Percentiles rank a stretch among this genome's conserved stretches.
Conservation (phyloP, 805 yeast species). For the Saccharomycopsis capsularis region DNA sequence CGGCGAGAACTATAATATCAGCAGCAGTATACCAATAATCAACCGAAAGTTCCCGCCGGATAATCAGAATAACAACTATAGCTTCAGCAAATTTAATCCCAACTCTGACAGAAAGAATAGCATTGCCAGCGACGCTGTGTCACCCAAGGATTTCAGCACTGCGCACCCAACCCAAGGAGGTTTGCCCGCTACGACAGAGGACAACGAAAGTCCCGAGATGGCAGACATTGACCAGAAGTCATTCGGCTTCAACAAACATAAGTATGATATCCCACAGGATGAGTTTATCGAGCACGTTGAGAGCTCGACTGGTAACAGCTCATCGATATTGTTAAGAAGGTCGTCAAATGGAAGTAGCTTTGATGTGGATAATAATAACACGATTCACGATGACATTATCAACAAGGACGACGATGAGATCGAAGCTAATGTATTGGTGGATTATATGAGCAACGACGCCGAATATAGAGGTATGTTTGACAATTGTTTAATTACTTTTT, state of each 20-base stretch:
- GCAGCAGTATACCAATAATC: no score
- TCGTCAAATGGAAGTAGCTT: constrained; percentile 1
- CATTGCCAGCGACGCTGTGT: not conserved
- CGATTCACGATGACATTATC: constrained; percentile 21
- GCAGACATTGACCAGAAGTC: no score
- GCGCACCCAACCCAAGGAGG: no score
- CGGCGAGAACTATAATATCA: not conserved
- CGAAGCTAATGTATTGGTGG: constrained; percentile 21
- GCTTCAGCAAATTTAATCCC: no score
- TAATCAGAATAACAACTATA: no score
- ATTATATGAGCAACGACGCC: constrained; percentile 17
- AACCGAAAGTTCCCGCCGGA: no score
- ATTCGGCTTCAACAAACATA: no score
- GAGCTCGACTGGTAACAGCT: not conserved
- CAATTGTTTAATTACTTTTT: not conserved
- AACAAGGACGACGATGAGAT: constrained; percentile 22
- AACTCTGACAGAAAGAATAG: not conserved
- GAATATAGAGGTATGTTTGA: constrained; percentile 5
- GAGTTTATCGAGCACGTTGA: constrained; percentile 12
- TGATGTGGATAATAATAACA: constrained; percentile 12
- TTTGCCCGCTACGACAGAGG: no score
- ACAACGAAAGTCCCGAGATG: no score
- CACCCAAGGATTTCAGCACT: no score
- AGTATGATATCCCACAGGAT: constrained; percentile 9
- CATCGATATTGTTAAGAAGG: not conserved